Percentiles rank a stretch among this genome's conserved stretches.
Conservation (phyloP, 2,329 filamentous ascomycete genomes). For the Aspergillus transmontanensis region DNA sequence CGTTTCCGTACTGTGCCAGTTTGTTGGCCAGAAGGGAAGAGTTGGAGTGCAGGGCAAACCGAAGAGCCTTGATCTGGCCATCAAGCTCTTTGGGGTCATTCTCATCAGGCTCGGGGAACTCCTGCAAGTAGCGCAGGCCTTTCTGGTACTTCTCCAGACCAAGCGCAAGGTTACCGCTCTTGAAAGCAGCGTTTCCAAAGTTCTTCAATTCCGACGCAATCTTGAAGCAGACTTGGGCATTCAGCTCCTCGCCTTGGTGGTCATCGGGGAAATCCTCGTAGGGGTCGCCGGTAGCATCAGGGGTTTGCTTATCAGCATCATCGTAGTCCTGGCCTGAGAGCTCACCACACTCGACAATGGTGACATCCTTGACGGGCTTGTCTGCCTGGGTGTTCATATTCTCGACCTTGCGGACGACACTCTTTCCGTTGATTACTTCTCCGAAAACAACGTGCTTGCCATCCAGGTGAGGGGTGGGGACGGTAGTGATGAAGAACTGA, state of each 20-base stretch:
- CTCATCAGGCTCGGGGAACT: slow-evolving; percentile 72
- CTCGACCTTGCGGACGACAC: slow-evolving; percentile 85
- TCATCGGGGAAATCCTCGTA: slow-evolving; percentile 98
- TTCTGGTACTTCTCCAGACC: slow-evolving; percentile 94
- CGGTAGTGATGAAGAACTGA: slow-evolving; percentile 97
- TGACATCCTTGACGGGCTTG: slow-evolving; percentile 73
- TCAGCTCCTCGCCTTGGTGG: slow-evolving; percentile 62
- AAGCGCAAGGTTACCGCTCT: slow-evolving; percentile 68
- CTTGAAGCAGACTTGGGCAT: slow-evolving; percentile 69
- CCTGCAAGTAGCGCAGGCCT: slow-evolving; percentile 83
- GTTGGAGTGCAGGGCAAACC: slow-evolving; percentile 87
- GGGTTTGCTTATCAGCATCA: slow-evolving; percentile 65
- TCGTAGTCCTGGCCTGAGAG: slow-evolving; percentile 71
- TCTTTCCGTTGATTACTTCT: slow-evolving; percentile 90
- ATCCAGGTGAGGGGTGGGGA: slow-evolving; percentile 91
- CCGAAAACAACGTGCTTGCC: slow-evolving; percentile 98
- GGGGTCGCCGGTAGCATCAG: slow-evolving; percentile 82
- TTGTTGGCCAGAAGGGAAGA: slow-evolving; percentile 84
- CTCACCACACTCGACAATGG: slow-evolving; percentile 84
- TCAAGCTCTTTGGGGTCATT: slow-evolving; percentile 70
- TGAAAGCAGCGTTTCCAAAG: slow-evolving; percentile 91
- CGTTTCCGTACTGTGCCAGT: slow-evolving; percentile 70
- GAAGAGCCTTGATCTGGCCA: slow-evolving; percentile 69
- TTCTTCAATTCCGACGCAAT: slow-evolving; percentile 86
- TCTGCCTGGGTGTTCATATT: slow-evolving; percentile 76